Evolutionary conservation across 78 protist genomes (phyloP).

Genomic region (Tieghemostelium lacteum): DNA sequence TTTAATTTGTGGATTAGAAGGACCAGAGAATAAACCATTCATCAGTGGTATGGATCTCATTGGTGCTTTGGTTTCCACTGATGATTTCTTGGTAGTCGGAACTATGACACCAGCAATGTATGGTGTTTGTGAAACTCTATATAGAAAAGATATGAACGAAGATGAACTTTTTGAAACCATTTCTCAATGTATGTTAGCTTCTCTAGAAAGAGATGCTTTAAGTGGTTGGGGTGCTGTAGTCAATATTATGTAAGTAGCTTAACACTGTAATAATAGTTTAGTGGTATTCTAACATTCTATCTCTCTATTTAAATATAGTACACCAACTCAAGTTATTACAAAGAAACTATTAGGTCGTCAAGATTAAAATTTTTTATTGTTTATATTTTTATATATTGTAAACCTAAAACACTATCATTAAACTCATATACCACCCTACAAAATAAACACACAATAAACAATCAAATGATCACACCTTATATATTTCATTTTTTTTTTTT

Average conservation of each 20-base stretch:
- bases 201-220: conserved; percentile 96
- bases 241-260: conserved; percentile 82
- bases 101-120: conserved; percentile 90
- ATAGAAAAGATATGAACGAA: conserved; percentile 84
- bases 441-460: neutral
- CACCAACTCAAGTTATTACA: conserved; percentile 41
- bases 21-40: conserved; percentile 87
- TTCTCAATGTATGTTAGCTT: conserved; percentile 89
- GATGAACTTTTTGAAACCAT: conserved; percentile 91
- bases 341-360: conserved; percentile 76
- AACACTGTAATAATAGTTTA: neutral
- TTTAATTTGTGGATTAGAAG: conserved; percentile 95
- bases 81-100: conserved; percentile 94
- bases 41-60: conserved; percentile 92
- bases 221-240: conserved; percentile 98
- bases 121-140: conserved; percentile 93
- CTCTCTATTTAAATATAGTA: conserved; percentile 5
- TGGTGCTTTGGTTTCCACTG: conserved; percentile 91
- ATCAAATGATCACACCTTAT: neutral
- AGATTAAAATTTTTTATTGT: conserved; percentile 32
- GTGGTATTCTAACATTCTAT: neutral
- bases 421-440: neutral
- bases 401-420: neutral
- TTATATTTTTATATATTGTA: neutral
- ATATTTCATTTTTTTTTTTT: neutral